phyloP scores from a whole-genome alignment of 768 basidiomycete species.

The Serendipita vermifera region DNA sequence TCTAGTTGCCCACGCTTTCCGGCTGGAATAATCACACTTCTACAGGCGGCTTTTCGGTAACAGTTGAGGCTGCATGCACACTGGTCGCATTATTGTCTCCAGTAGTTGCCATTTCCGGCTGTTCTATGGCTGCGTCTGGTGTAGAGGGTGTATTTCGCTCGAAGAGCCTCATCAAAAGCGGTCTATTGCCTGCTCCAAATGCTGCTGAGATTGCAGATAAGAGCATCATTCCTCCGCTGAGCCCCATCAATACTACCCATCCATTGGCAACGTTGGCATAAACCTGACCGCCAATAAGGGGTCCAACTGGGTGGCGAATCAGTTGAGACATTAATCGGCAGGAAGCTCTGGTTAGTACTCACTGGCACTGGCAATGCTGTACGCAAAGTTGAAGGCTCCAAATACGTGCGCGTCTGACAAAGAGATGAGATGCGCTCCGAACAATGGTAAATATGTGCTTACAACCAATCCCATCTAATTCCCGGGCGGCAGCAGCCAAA shows the following conservation, averaged over 20 bases:
- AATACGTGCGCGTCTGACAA: slow-evolving; percentile 58
- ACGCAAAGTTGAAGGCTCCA: slow-evolving; percentile 60
- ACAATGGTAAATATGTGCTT: slow-evolving; percentile 19
- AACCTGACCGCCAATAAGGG: slow-evolving; percentile 56
- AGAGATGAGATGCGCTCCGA: slow-evolving; percentile 8
- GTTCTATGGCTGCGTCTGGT: background rate
- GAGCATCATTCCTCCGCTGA: background rate
- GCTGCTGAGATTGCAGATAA: background rate
- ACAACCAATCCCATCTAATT: slow-evolving; percentile 57
- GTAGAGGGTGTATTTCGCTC: background rate
- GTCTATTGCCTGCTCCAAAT: background rate
- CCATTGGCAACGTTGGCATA: background rate
- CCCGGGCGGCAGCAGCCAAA: slow-evolving; percentile 44
- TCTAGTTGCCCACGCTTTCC: no score
- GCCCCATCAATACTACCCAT: background rate
- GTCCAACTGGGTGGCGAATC: slow-evolving; percentile 42
- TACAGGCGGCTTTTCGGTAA: no score
- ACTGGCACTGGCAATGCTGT: slow-evolving; percentile 52
- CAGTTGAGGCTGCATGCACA: no score
- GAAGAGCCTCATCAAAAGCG: background rate
- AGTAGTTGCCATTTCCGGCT: background rate
- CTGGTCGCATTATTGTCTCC: no score
- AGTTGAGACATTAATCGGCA: slow-evolving; percentile 9
- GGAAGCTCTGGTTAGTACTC: slow-evolving; percentile 18
- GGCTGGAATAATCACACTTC: no score